These are phyloP conservation scores for Venturia asperata DNA, from an alignment of 2,329 filamentous ascomycete genomes.

Conservation along the genomic window DNA sequence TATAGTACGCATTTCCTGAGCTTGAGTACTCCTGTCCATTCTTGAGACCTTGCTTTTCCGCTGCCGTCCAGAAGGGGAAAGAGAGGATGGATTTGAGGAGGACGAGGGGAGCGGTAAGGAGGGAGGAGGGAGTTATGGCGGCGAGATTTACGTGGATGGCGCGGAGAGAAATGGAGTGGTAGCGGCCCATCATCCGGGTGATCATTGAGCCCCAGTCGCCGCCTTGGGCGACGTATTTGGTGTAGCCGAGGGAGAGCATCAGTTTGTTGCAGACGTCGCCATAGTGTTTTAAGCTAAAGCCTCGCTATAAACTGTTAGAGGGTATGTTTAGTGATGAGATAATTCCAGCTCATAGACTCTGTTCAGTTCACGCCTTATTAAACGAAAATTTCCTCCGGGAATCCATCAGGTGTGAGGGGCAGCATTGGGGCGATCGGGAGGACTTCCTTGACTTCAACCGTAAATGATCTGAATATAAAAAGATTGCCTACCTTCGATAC, in stretches of 20 bases:
- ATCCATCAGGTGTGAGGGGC: no score
- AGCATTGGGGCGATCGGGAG: no score
- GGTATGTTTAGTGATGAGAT: background rate
- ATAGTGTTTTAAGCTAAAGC: slow-evolving; percentile 53
- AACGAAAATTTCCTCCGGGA: no score
- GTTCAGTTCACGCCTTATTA: background rate
- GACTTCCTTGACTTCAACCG: background rate
- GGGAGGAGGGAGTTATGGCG: slow-evolving; percentile 42
- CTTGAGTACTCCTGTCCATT: slow-evolving; percentile 51
- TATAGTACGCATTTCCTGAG: slow-evolving; percentile 53
- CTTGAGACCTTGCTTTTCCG: slow-evolving; percentile 46
- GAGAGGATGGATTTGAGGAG: slow-evolving; percentile 5
- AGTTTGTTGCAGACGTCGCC: slow-evolving; percentile 59
- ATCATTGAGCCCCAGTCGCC: slow-evolving; percentile 67
- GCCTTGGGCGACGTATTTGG: slow-evolving; percentile 52
- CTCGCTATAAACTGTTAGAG: background rate
- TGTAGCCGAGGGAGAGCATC: slow-evolving; percentile 61
- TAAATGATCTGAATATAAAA: background rate
- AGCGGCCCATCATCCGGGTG: slow-evolving; percentile 52
- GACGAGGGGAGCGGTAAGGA: slow-evolving; percentile 45
- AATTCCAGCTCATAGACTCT: background rate
- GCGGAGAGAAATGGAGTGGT: slow-evolving; percentile 51
- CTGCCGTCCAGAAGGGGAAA: slow-evolving; percentile 26
- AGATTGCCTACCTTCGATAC: slow-evolving; percentile 42
- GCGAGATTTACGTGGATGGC: slow-evolving; percentile 58